Evolutionary conservation across 2,329 filamentous ascomycete species (phyloP).

Genomic region (Trichophyton equinum): DNA sequence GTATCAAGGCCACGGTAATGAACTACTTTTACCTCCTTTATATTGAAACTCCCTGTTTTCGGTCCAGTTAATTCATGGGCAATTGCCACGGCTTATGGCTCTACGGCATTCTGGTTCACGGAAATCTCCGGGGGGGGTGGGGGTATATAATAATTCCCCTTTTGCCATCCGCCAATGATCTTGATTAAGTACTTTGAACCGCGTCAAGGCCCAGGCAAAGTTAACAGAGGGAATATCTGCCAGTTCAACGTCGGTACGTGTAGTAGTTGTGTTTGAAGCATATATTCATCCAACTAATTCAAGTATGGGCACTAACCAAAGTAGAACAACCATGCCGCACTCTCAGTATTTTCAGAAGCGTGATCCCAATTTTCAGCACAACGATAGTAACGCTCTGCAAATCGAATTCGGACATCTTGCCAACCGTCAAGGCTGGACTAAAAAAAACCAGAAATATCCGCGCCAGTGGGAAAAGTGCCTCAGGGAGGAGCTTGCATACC

Average conservation of each 20-base stretch:
- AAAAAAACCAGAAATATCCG: conserved; percentile 2
- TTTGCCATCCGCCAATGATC: not conserved
- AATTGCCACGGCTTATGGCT: not conserved
- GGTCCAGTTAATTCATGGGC: not conserved
- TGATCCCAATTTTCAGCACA: not conserved
- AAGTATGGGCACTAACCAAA: not conserved
- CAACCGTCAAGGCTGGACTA: conserved; percentile 4
- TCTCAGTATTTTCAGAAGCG: conserved; percentile 1
- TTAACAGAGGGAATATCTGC: not conserved
- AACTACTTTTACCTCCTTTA: not conserved
- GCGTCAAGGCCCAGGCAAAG: no score
- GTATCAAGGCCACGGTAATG: no score
- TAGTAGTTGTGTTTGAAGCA: no score
- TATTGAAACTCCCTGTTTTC: not conserved
- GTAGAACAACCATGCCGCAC: not conserved
- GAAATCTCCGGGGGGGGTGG: not conserved
- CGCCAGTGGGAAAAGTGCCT: conserved; percentile 2
- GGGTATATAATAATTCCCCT: not conserved
- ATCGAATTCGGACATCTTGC: conserved; percentile 7
- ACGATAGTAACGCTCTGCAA: conserved; percentile 1
- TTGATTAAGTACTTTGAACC: no score
- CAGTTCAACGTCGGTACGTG: no score
- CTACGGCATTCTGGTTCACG: not conserved
- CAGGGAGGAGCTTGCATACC: not conserved
- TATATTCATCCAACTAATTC: not conserved